Evolutionary conservation across 192 early-diverging fungal species (phyloP).

Genomic region (Kappamyces sp.): DNA sequence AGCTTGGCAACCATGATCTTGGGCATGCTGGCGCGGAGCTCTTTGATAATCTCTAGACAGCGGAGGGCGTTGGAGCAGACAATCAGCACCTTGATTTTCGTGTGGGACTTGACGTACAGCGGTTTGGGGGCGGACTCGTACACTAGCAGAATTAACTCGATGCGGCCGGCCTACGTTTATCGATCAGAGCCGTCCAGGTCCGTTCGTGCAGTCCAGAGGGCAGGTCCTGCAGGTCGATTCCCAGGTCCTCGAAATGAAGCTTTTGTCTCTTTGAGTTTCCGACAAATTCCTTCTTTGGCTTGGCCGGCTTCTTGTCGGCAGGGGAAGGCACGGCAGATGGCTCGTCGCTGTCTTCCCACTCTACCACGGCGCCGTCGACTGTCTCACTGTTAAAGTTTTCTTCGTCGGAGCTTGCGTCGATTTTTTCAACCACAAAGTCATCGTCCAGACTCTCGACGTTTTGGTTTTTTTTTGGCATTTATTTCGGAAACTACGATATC

Average conservation of each 20-base stretch:
- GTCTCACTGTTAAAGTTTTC: neutral
- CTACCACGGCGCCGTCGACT: neutral
- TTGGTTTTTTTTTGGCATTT: too few relatives aligned
- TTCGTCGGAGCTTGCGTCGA: neutral
- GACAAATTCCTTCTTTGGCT: conserved; percentile 11
- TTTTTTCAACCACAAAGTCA: conserved; percentile 5
- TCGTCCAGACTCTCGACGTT: neutral
- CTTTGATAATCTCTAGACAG: conserved; percentile 49
- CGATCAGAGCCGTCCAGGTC: conserved; percentile 10
- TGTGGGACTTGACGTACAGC: conserved; percentile 13
- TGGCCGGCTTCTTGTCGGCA: conserved; percentile 24
- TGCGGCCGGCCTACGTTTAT: conserved; percentile 13
- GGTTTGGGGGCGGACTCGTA: neutral
- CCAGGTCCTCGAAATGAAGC: neutral
- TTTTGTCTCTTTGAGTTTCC: conserved; percentile 1
- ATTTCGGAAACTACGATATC: too few relatives aligned
- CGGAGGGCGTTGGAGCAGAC: conserved; percentile 58
- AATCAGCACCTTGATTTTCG: conserved; percentile 35
- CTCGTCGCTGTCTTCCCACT: neutral
- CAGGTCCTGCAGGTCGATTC: neutral
- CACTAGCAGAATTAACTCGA: neutral
- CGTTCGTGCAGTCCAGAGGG: neutral
- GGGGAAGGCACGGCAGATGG: neutral
- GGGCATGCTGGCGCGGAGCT: conserved; percentile 44
- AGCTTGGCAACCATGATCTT: conserved; percentile 63